These are phyloP conservation scores for Cerioporus squamosus DNA, from an alignment of 1,284 basidiomycete species.

Conservation along the genomic window DNA sequence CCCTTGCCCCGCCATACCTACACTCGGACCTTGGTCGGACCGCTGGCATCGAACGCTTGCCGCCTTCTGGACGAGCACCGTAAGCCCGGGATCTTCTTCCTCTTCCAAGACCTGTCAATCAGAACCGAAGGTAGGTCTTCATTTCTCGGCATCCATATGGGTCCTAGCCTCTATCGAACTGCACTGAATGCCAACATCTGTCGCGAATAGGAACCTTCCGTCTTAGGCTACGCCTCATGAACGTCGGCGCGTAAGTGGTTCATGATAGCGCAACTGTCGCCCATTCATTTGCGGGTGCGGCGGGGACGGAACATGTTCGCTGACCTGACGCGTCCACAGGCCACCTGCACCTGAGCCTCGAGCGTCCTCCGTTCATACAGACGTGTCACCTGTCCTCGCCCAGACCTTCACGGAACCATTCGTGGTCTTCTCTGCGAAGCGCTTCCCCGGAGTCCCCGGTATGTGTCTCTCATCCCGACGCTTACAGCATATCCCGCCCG, in stretches of 20 bases:
- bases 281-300: slow-evolving; percentile 15
- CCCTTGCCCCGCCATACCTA: slow-evolving; percentile 69
- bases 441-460: slow-evolving; percentile 93
- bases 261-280: slow-evolving; percentile 21
- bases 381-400: slow-evolving; percentile 75
- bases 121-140: slow-evolving; percentile 73
- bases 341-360: slow-evolving; percentile 74
- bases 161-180: slow-evolving; percentile 23
- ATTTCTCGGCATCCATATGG: slow-evolving; percentile 22
- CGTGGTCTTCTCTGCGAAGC: slow-evolving; percentile 90
- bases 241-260: slow-evolving; percentile 77
- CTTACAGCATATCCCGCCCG: slow-evolving; percentile 4
- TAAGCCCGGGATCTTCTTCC: slow-evolving; percentile 84
- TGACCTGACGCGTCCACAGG: slow-evolving; percentile 42
- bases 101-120: slow-evolving; percentile 87
- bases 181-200: slow-evolving; percentile 18
- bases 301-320: slow-evolving; percentile 11
- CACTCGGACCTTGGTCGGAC: slow-evolving; percentile 87
- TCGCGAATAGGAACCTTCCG: slow-evolving; percentile 66
- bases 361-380: slow-evolving; percentile 64
- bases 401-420: slow-evolving; percentile 88
- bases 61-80: slow-evolving; percentile 83
- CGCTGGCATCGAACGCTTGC: slow-evolving; percentile 83
- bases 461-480: slow-evolving; percentile 32
- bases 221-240: slow-evolving; percentile 81